Conservation (phyloP, 2,329 filamentous ascomycete genomes). For the Hypoxylon sp. region DNA sequence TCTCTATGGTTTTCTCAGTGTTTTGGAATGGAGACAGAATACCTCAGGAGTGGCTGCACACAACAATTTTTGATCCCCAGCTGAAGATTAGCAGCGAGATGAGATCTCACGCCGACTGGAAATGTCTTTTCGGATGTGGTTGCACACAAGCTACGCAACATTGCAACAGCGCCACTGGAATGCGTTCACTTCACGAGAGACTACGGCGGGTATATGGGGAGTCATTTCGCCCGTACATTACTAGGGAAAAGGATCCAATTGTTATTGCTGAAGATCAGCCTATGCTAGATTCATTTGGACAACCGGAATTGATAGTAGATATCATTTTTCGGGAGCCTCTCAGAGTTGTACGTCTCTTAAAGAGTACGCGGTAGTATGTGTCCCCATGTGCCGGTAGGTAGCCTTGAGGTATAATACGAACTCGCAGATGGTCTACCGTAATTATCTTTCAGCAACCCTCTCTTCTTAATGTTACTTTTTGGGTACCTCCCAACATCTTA, state of each 20-base stretch:
- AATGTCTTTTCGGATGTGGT: constrained; percentile 14
- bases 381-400: no score
- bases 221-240: not conserved
- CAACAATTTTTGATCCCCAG: constrained; percentile 22
- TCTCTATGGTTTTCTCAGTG: constrained; percentile 31
- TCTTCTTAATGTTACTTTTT: no score
- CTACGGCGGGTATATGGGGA: not conserved
- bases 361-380: not conserved
- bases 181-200: constrained; percentile 22
- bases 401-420: no score
- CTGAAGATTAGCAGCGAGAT: constrained; percentile 14
- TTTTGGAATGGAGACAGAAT: constrained; percentile 20
- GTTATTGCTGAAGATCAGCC: not conserved
- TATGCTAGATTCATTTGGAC: constrained; percentile 17
- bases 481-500: no score
- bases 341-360: no score
- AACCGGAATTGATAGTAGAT: constrained; percentile 22
- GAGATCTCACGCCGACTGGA: constrained; percentile 19
- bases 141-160: not conserved
- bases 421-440: not conserved
- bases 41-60: constrained; percentile 26
- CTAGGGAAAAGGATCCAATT: constrained; percentile 3
- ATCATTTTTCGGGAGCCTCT: constrained; percentile 30
- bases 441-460: no score
- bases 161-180: not conserved